Evolutionary conservation across 108 stramenopile species (phyloP).

Genomic region (Poteriospumella lacustris): DNA sequence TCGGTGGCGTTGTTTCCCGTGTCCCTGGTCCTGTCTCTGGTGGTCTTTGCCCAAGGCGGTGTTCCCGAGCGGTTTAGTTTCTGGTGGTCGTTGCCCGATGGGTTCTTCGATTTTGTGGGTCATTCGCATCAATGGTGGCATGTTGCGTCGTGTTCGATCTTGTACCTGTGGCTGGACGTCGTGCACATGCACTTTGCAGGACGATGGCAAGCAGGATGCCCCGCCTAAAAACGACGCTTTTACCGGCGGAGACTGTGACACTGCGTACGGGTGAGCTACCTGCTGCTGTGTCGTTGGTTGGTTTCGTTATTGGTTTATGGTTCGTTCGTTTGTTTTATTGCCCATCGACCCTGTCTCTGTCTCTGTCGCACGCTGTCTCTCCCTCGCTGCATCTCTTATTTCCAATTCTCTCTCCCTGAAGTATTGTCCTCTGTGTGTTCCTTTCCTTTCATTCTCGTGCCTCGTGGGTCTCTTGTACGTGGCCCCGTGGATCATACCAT

Average conservation of each 20-base stretch:
- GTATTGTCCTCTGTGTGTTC: not conserved
- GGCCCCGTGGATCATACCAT: no score
- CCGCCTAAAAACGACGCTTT: no score
- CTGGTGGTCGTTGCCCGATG: not conserved
- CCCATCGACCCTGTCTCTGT: no score
- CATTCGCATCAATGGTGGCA: conserved; percentile 3
- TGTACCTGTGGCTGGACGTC: not conserved
- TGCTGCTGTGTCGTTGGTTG: no score
- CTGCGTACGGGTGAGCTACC: no score
- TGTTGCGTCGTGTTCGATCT: not conserved
- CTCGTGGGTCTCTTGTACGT: not conserved
- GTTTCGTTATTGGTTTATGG: no score
- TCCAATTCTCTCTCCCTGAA: not conserved
- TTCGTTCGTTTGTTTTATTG: no score
- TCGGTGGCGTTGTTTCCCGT: not conserved
- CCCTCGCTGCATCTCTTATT: not conserved
- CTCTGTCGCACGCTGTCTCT: no score
- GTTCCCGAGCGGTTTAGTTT: not conserved
- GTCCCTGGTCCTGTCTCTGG: not conserved
- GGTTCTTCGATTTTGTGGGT: not conserved
- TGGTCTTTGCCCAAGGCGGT: not conserved
- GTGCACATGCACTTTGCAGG: not conserved
- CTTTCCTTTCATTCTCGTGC: not conserved
- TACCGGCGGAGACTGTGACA: not conserved
- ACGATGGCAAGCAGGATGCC: not conserved